These are phyloP conservation scores for Lathyrus sativus DNA, from an alignment of 306 rosid species.

Conservation along the genomic window DNA sequence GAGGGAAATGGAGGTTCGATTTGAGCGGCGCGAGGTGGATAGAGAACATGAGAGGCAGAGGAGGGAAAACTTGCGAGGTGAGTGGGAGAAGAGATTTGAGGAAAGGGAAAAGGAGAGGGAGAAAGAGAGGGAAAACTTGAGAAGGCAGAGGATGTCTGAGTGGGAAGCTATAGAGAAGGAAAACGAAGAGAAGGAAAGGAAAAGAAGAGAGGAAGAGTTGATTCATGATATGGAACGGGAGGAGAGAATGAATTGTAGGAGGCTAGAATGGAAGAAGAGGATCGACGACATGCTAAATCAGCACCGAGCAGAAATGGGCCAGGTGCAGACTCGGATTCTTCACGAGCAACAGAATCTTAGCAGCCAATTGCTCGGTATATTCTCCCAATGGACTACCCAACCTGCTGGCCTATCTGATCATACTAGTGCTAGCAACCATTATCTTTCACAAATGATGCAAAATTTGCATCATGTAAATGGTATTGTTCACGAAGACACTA, in stretches of 20 bases:
- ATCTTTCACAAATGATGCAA: conserved; percentile 95
- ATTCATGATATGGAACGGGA: conserved; percentile 72
- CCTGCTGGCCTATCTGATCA: conserved; percentile 85
- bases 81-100: conserved; percentile 70
- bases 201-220: conserved; percentile 79
- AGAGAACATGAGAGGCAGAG: conserved; percentile 77
- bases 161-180: conserved; percentile 84
- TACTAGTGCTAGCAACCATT: conserved; percentile 84
- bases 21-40: conserved; percentile 76
- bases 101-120: conserved; percentile 67
- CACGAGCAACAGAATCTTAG: conserved; percentile 90
- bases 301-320: conserved; percentile 85
- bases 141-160: conserved; percentile 70
- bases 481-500: conserved; percentile 75
- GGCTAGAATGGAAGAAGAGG: conserved; percentile 86
- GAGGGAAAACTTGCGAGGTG: conserved; percentile 58
- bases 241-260: conserved; percentile 76
- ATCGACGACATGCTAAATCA: conserved; percentile 73
- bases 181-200: conserved; percentile 71
- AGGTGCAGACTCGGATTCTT: conserved; percentile 82
- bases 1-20: conserved; percentile 76
- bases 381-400: conserved; percentile 92
- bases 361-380: conserved; percentile 75
- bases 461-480: conserved; percentile 89
- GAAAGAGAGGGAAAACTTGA: conserved; percentile 57